Conservation (phyloP, 2,329 filamentous ascomycete species). For the Hypoxylon sp. region DNA sequence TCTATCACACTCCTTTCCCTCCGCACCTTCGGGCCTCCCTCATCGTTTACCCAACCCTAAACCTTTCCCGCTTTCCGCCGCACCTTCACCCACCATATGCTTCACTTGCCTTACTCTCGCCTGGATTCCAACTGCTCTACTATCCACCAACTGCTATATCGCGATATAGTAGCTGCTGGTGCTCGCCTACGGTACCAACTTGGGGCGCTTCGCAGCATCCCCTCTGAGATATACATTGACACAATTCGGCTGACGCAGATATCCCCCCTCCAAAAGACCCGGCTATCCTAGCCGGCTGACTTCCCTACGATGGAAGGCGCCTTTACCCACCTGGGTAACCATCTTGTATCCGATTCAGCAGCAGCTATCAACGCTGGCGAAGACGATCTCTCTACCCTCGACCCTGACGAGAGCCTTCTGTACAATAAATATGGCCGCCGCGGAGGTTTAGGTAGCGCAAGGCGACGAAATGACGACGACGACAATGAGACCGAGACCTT, state of each 20-base stretch:
- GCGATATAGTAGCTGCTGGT: too few species aligned
- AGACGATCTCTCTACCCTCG: conserved; percentile 75
- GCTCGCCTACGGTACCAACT: too few species aligned
- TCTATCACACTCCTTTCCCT: conserved; percentile 1
- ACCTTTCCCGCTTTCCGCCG: background rate
- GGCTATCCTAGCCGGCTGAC: conserved; percentile 36
- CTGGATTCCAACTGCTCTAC: too few species aligned
- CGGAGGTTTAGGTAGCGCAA: conserved; percentile 55
- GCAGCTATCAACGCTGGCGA: conserved; percentile 87
- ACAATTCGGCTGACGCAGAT: conserved; percentile 17
- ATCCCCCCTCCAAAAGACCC: conserved; percentile 21
- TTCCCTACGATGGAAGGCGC: conserved; percentile 76
- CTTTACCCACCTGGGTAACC: conserved; percentile 88
- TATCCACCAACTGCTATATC: background rate
- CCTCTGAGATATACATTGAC: background rate
- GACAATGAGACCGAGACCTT: conserved; percentile 86
- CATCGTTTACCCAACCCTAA: background rate
- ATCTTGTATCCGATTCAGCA: conserved; percentile 83
- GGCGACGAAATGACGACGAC: conserved; percentile 81
- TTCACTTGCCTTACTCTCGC: background rate
- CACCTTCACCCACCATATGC: background rate
- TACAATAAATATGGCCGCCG: conserved; percentile 72
- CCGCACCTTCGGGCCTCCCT: conserved; percentile 2
- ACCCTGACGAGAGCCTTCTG: conserved; percentile 82
- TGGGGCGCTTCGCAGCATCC: background rate